Percentiles rank a stretch among this genome's conserved stretches.
Conservation (phyloP, 495 filamentous ascomycete genomes). For the Saxophila tyrrhenica region DNA sequence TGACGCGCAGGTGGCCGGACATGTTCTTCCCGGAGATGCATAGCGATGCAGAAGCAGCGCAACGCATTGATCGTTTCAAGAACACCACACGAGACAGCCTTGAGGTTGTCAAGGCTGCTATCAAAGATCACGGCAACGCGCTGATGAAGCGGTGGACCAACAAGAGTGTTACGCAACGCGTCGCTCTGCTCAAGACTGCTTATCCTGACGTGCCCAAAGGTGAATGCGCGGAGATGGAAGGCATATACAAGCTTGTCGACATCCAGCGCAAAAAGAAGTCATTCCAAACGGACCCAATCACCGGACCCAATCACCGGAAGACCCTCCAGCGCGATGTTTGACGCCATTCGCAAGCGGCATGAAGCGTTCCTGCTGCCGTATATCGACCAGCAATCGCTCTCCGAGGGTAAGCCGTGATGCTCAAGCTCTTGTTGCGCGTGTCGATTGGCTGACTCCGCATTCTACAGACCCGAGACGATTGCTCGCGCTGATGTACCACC, state of each 20-base stretch:
- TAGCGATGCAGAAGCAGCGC: background rate
- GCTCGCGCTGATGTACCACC: background rate
- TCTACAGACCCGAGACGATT: background rate
- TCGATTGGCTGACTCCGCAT: background rate
- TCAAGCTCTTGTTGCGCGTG: background rate
- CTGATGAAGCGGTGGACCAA: background rate
- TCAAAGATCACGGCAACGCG: background rate
- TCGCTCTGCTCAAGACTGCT: background rate
- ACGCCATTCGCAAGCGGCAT: too few species aligned
- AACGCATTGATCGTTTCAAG: background rate
- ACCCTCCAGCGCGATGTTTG: too few species aligned
- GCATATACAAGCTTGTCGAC: background rate
- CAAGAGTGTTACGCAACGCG: background rate
- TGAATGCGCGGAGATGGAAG: background rate
- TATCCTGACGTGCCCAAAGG: background rate
- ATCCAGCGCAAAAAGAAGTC: background rate
- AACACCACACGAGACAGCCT: background rate
- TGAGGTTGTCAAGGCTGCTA: background rate
- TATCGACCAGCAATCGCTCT: background rate
- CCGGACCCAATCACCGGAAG: too few species aligned
- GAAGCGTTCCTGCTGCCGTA: background rate
- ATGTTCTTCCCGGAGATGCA: background rate
- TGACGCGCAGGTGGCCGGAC: background rate
- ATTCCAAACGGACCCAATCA: too few species aligned
- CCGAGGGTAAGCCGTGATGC: background rate